phyloP scores from a whole-genome alignment of 2,329 filamentous ascomycete genomes.

The Stachybotrys echinatus region DNA sequence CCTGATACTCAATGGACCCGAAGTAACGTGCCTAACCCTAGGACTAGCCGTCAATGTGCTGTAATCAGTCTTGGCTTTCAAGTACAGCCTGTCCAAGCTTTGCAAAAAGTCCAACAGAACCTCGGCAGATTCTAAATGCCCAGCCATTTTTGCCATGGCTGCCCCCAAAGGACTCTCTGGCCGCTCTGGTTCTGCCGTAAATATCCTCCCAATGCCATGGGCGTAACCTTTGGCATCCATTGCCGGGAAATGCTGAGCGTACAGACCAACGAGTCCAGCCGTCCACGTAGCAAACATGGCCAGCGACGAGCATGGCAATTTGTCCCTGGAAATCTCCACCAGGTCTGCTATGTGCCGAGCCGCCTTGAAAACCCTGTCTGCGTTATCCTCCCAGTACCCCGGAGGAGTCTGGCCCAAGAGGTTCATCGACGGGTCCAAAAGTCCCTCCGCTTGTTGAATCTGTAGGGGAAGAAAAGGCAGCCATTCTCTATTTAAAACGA shows the following conservation, averaged over 20 bases:
- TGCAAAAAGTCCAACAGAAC: slow-evolving; percentile 11
- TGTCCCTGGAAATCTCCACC: slow-evolving; percentile 55
- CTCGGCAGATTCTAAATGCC: slow-evolving; percentile 10
- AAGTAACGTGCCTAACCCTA: slow-evolving; percentile 17
- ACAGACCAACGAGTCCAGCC: slow-evolving; percentile 60
- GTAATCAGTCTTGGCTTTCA: slow-evolving; percentile 3
- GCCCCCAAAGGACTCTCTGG: background rate
- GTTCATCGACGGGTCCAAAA: slow-evolving; percentile 39
- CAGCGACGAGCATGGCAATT: slow-evolving; percentile 62
- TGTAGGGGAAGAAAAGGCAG: slow-evolving; percentile 25
- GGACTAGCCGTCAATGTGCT: background rate
- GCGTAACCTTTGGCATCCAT: slow-evolving; percentile 46
- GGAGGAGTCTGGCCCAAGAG: slow-evolving; percentile 5
- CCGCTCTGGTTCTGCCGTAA: background rate
- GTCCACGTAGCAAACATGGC: slow-evolving; percentile 63
- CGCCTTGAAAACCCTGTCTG: slow-evolving; percentile 57
- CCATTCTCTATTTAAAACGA: slow-evolving; percentile 38
- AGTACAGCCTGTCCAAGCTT: slow-evolving; percentile 8
- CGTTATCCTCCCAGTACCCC: slow-evolving; percentile 59
- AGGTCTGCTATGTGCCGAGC: slow-evolving; percentile 60
- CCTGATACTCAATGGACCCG: slow-evolving; percentile 3
- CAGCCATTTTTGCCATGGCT: slow-evolving; percentile 4
- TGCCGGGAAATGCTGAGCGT: slow-evolving; percentile 60
- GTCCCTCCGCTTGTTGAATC: slow-evolving; percentile 42
- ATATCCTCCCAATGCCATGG: background rate